Conservation (phyloP, 257 asterid genomes). For the Fraxinus anomala region DNA sequence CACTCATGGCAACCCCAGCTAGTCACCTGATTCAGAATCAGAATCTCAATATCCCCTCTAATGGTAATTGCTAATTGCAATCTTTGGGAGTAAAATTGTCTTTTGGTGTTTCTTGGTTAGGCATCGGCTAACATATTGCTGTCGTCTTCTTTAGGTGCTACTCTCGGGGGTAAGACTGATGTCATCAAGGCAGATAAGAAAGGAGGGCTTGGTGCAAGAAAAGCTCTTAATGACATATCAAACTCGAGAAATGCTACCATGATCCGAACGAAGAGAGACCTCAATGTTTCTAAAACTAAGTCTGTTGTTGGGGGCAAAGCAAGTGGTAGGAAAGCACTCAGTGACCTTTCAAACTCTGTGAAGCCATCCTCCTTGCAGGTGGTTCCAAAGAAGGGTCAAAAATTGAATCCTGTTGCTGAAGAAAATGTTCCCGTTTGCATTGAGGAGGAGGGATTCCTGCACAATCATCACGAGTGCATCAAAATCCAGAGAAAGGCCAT, state of each 20-base stretch:
- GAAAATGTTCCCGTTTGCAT: conserved; percentile 34
- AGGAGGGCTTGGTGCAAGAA: conserved; percentile 58
- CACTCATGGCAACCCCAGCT: conserved; percentile 66
- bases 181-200: conserved; percentile 48
- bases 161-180: conserved; percentile 55
- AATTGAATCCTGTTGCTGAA: conserved; percentile 42
- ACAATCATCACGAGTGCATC: conserved; percentile 77
- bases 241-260: conserved; percentile 64
- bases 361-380: conserved; percentile 51
- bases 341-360: conserved; percentile 72
- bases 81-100: background rate
- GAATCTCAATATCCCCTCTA: conserved; percentile 59
- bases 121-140: conserved; percentile 20
- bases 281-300: conserved; percentile 41
- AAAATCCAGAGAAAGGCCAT: conserved; percentile 51
- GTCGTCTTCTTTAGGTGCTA: conserved; percentile 32
- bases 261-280: conserved; percentile 51
- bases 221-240: conserved; percentile 85
- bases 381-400: conserved; percentile 38
- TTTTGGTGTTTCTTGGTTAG: background rate
- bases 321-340: conserved; percentile 70
- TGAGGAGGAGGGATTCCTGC: conserved; percentile 65
- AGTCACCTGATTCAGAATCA: conserved; percentile 66
- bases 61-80: conserved; percentile 41
- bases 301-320: conserved; percentile 28